Conservation (phyloP, 768 basidiomycete species). For the Fomitopsis serialis region DNA sequence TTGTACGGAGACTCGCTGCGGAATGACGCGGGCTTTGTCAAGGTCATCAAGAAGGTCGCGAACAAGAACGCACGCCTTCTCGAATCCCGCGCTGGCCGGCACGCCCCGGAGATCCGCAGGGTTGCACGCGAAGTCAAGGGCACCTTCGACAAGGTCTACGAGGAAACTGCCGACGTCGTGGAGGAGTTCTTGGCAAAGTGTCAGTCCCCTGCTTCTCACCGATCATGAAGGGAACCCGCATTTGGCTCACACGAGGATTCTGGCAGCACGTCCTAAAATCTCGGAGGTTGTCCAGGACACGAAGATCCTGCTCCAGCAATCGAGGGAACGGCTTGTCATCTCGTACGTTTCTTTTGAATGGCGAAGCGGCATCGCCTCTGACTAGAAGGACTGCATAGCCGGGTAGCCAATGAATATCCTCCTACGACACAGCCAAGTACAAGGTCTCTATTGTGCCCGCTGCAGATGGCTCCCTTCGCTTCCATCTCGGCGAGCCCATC, state of each 20-base stretch:
- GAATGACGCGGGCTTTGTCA: conserved; percentile 95
- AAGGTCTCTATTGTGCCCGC: conserved; percentile 55
- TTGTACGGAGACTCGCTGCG: conserved; percentile 91
- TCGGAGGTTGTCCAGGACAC: conserved; percentile 92
- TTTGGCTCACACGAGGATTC: neutral
- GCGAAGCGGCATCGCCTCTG: neutral
- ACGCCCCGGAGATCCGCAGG: conserved; percentile 77
- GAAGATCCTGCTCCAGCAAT: conserved; percentile 85
- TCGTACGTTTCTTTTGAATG: conserved; percentile 49
- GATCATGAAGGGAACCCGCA: neutral
- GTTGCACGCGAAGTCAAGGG: conserved; percentile 90
- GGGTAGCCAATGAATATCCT: conserved; percentile 78
- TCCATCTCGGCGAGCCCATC: conserved; percentile 91
- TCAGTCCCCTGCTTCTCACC: neutral
- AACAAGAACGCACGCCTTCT: conserved; percentile 74
- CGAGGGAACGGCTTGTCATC: conserved; percentile 86
- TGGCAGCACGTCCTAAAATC: conserved; percentile 76
- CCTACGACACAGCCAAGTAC: conserved; percentile 80
- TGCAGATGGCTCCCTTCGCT: conserved; percentile 48
- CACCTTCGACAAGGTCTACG: conserved; percentile 93
- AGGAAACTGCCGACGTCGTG: conserved; percentile 87
- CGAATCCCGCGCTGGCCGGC: conserved; percentile 71
- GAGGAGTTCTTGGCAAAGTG: conserved; percentile 93
- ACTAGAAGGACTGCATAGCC: conserved; percentile 33
- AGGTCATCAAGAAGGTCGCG: conserved; percentile 94